Evolutionary conservation across 2,329 filamentous ascomycete species (phyloP).

Genomic region (Chaetomiaceae sp.): DNA sequence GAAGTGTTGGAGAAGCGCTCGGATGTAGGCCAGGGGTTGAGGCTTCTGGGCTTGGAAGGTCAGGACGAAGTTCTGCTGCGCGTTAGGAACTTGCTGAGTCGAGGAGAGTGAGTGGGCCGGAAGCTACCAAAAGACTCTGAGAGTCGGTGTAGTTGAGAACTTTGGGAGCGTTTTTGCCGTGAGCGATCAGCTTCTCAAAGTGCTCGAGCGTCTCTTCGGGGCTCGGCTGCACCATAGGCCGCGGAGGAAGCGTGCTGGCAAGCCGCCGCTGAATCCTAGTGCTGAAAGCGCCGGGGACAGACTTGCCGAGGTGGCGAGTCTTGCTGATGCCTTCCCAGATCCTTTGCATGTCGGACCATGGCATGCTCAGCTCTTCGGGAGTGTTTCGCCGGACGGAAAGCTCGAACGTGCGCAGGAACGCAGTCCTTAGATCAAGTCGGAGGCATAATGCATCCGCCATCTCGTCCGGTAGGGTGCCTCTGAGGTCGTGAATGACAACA

Average conservation of each 20-base stretch:
- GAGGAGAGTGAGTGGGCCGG: not conserved
- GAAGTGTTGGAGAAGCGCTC: slow-evolving; percentile 70
- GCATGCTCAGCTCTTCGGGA: slow-evolving; percentile 41
- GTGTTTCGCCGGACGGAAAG: slow-evolving; percentile 40
- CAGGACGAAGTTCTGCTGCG: slow-evolving; percentile 60
- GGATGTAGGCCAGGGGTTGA: slow-evolving; percentile 75
- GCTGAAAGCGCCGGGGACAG: slow-evolving; percentile 76
- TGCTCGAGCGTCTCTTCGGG: slow-evolving; percentile 66
- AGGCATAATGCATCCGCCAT: slow-evolving; percentile 51
- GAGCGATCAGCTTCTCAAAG: slow-evolving; percentile 62
- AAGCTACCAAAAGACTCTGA: slow-evolving; percentile 60
- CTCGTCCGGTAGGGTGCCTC: slow-evolving; percentile 35
- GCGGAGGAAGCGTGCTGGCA: slow-evolving; percentile 87
- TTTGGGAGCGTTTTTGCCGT: slow-evolving; percentile 60
- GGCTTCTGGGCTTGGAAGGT: slow-evolving; percentile 73
- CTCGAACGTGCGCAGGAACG: slow-evolving; percentile 53
- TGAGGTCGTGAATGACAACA: slow-evolving; percentile 40
- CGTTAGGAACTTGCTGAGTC: not conserved
- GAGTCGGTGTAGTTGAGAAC: slow-evolving; percentile 51
- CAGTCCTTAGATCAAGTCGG: slow-evolving; percentile 60
- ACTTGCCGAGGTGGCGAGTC: slow-evolving; percentile 55
- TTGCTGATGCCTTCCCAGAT: slow-evolving; percentile 51
- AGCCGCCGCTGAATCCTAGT: slow-evolving; percentile 84
- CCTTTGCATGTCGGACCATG: slow-evolving; percentile 46
- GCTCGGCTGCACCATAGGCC: slow-evolving; percentile 74